Base-by-base conservation (phyloP, 164 flowering plant genomes). In the Annona squamosa region DNA sequence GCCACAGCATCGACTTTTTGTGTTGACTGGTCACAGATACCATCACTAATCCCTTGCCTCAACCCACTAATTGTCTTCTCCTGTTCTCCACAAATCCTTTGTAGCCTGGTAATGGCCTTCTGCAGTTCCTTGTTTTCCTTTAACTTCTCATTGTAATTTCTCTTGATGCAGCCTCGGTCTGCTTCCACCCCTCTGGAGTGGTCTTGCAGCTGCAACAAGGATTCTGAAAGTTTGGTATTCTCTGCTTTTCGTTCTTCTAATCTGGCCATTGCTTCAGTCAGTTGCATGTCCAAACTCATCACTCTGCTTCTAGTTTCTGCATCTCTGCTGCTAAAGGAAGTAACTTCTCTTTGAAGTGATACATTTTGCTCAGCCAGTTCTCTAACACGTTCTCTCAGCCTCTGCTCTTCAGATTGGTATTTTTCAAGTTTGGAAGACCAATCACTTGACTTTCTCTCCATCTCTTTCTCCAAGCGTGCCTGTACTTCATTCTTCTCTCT, bases 331-430 rank as follows among this genome's bases (percentile, higher is more conserved):
- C 78, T 83, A 57, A 84, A 80, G 10, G 88, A 82, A 70, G 91
- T 87, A 9, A 89, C 87, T 79, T 96, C 97, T 78, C 93, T 90
- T 79, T 93, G 99, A 62, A 93, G 88, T 3, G 91, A 85, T 63
- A 93, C 98, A 82, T 93, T 93, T 67, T 90, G 97, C 84, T 96
- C 98, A 46, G 98, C 98, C n/a, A 96, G 90, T 77, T 96, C 97
- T 80, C 95, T 85, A 44, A 92, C 93, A 68, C 99, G 87, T 65
- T 93, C 95, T 18, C 98, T 87, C 26, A 96, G 91, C 84, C 94
- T 91, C 75, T 89, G 86, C 78, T 96, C 99, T 82, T 96, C 98
- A n/a, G 76, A 59, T 71, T 88, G 91, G 75, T 77, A 92, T 69
- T 86, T 93, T 75, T 91, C 96, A 69, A 92, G 87, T 86, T 91